Base-by-base conservation (phyloP, 2,329 filamentous ascomycete genomes). In the Amesomyces nigricolor region DNA sequence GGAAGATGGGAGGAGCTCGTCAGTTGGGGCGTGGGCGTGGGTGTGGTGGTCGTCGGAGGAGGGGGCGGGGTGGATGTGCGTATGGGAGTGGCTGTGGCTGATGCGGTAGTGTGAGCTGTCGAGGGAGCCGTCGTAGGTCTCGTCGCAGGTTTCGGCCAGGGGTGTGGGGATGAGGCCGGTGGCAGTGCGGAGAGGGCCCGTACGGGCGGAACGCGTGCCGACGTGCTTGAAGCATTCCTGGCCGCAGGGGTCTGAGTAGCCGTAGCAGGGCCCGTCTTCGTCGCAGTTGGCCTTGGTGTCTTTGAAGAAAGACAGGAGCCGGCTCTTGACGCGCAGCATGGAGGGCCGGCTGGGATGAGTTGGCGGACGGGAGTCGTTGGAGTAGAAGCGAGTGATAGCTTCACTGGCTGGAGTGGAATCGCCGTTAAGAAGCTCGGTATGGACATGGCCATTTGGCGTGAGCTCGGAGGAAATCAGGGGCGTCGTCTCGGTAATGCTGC, bases 221-320 rank as follows among this genome's bases (percentile, higher is more conserved):
- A 83, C 42, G 58, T 84, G 80, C 61, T 83, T 85, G 68, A 82
- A 83, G 67, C 83, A 86, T 65, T 83, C 81, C 65, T 85, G 81
- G 1, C 82, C 82, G 59, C 83, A 86, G 0, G 82, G 82, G 61
- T 86, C 83, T 1, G 81, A 76, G 65, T 83, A 87, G 54, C 83
- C 83, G 62, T 75, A 86, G 65, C 83, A 87, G 1, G 79, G 78
- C 0, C 82, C 83, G 16, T 70, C 68, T 61, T 81, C 78, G 58
- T 86, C 82, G 62, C 83, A 86, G 62, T 83, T 80, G 35, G 75
- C 64, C 66, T 86, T 86, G 19, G 78, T 83, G 63, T 86, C 83
- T 65, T 79, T 82, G 58, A 86, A 79, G 66, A 86, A 86, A 44
- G 82, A 86, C 68, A 85, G 70, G 39, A 86, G 78, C 19, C 80